phyloP scores from a whole-genome alignment of 1,139 yeast species.

The Yamadazyma songkhlaensis region DNA sequence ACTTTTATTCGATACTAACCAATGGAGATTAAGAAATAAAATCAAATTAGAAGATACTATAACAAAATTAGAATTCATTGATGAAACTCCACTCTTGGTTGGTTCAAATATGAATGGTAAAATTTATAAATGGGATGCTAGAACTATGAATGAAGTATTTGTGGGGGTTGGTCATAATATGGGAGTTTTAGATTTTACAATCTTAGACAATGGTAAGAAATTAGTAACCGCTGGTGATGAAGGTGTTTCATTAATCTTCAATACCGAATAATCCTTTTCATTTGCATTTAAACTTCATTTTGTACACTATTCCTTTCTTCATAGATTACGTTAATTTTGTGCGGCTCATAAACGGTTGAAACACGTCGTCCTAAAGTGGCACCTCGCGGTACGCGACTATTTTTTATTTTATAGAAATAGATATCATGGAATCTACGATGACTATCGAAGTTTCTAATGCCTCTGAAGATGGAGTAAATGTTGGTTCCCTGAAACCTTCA shows the following conservation, averaged over 20 bases:
- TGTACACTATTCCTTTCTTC: no score
- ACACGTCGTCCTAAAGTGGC: no score
- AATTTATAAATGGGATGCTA: constrained; percentile 83
- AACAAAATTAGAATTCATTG: constrained; percentile 71
- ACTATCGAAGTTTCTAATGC: constrained; percentile 2
- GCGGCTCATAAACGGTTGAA: no score
- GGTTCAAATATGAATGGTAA: constrained; percentile 85
- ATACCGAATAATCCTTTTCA: background rate
- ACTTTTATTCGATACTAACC: constrained; percentile 72
- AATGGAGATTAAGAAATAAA: constrained; percentile 81
- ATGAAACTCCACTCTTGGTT: constrained; percentile 53
- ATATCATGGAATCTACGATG: constrained; percentile 1
- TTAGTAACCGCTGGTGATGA: constrained; percentile 97
- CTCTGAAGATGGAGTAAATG: constrained; percentile 1
- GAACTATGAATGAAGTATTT: constrained; percentile 75
- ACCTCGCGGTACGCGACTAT: constrained; percentile 5
- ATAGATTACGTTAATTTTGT: no score
- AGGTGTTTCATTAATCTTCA: constrained; percentile 80
- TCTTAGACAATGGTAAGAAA: constrained; percentile 60
- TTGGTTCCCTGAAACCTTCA: constrained; percentile 42
- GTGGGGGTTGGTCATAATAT: constrained; percentile 89
- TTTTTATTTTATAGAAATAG: constrained; percentile 1
- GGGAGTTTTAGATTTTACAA: constrained; percentile 85
- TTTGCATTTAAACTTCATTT: background rate
- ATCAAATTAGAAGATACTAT: constrained; percentile 75